Conservation (phyloP, 2,329 filamentous ascomycete species). For the Fusarium sp. region DNA sequence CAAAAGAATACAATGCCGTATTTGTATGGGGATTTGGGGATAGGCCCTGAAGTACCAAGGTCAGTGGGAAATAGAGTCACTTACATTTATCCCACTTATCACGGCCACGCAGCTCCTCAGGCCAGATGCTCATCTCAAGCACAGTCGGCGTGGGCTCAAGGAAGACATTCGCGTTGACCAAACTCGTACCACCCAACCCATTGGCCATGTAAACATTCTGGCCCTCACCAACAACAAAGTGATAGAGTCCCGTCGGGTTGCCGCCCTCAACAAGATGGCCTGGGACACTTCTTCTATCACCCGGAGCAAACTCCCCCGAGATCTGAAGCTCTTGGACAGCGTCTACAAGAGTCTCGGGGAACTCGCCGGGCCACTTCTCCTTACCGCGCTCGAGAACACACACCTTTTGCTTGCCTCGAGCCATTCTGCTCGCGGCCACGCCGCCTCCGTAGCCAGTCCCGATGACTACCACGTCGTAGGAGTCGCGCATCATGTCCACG, state of each 20-base stretch:
- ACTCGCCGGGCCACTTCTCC: slow-evolving; percentile 75
- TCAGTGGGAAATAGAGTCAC: slow-evolving; percentile 34
- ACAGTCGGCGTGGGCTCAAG: slow-evolving; percentile 67
- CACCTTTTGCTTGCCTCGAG: slow-evolving; percentile 65
- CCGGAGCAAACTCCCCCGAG: slow-evolving; percentile 60
- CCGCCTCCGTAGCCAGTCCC: slow-evolving; percentile 76
- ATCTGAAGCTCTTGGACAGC: slow-evolving; percentile 64
- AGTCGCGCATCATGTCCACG: slow-evolving; percentile 65
- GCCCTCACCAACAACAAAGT: slow-evolving; percentile 70
- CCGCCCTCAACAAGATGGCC: slow-evolving; percentile 53
- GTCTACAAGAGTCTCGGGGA: slow-evolving; percentile 61
- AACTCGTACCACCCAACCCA: slow-evolving; percentile 72
- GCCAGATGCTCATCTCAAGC: slow-evolving; percentile 67
- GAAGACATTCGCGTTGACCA: slow-evolving; percentile 76
- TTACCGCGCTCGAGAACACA: slow-evolving; percentile 73
- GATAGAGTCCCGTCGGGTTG: slow-evolving; percentile 70
- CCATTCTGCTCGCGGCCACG: slow-evolving; percentile 73
- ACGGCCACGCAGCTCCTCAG: slow-evolving; percentile 63
- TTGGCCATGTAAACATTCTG: slow-evolving; percentile 71
- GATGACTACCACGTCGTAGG: slow-evolving; percentile 74
- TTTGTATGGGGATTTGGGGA: too few species aligned
- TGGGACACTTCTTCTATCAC: slow-evolving; percentile 26
- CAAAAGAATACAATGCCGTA: too few species aligned
- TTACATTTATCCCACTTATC: slow-evolving; percentile 60
- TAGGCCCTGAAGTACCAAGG: too few species aligned